phyloP scores from a whole-genome alignment of 306 rosid genomes.

The Neltuma alba region DNA sequence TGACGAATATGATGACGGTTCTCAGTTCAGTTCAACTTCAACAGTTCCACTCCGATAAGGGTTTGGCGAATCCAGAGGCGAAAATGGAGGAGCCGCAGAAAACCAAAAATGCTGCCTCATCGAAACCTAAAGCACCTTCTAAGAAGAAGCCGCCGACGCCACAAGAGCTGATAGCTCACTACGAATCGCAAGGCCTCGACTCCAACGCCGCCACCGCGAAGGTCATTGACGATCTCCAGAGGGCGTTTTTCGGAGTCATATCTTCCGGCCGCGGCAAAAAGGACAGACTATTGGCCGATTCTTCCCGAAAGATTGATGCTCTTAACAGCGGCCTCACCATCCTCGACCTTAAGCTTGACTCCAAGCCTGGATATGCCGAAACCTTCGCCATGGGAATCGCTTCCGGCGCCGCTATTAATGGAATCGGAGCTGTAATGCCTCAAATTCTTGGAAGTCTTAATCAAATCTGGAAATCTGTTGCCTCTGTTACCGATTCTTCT shows the following conservation, averaged over 20 bases:
- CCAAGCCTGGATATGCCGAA: conserved; percentile 77
- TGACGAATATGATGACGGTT: not conserved
- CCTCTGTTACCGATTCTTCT: conserved; percentile 40
- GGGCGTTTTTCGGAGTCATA: conserved; percentile 64
- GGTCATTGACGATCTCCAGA: conserved; percentile 89
- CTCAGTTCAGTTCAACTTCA: not conserved
- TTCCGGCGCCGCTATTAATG: conserved; percentile 69
- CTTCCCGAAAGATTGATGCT: conserved; percentile 68
- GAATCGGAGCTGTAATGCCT: conserved; percentile 55
- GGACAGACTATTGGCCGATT: conserved; percentile 54
- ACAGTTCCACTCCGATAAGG: not conserved
- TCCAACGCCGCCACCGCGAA: conserved; percentile 67
- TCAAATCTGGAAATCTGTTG: conserved; percentile 71
- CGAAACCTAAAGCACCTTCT: not conserved
- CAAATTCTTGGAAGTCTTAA: conserved; percentile 57
- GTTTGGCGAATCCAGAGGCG: not conserved
- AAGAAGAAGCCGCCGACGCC: conserved; percentile 63
- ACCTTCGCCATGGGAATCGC: conserved; percentile 73
- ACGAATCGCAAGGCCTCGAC: conserved; percentile 77
- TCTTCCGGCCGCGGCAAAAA: conserved; percentile 72
- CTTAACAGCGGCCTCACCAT: conserved; percentile 53
- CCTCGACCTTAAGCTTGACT: conserved; percentile 76
- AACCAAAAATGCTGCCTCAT: not conserved
- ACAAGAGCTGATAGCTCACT: conserved; percentile 70
- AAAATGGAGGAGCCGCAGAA: conserved; percentile 37